These are phyloP conservation scores for Pythium guiyangense DNA, from an alignment of 352 stramenopile genomes.

Conservation along the genomic window DNA sequence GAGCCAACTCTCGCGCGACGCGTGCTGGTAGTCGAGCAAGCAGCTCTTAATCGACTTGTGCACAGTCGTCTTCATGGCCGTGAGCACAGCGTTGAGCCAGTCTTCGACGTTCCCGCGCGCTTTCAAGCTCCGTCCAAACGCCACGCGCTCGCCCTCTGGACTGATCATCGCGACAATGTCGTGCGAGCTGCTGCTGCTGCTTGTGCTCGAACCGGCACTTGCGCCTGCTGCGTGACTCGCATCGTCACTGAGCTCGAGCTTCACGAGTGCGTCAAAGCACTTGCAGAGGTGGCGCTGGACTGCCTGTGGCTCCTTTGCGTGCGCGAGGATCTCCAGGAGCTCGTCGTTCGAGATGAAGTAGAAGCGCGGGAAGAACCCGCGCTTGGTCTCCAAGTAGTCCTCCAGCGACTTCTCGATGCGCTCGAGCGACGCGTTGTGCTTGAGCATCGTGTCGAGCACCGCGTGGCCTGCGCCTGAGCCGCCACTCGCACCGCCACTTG, in stretches of 20 bases:
- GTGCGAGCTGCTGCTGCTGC: constrained; percentile 17
- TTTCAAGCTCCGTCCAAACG: constrained; percentile 74
- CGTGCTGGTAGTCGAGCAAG: constrained; percentile 86
- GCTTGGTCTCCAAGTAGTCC: constrained; percentile 83
- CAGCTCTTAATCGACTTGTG: constrained; percentile 71
- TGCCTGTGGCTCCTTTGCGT: constrained; percentile 72
- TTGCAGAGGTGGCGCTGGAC: constrained; percentile 82
- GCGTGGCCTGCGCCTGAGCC: constrained; percentile 26
- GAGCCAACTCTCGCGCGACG: constrained; percentile 75
- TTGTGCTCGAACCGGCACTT: neutral
- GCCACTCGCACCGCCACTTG: constrained; percentile 2
- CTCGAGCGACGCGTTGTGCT: constrained; percentile 69
- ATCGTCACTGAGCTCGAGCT: constrained; percentile 69
- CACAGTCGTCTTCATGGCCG: constrained; percentile 70
- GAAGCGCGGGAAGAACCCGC: constrained; percentile 79
- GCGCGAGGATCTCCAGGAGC: constrained; percentile 76
- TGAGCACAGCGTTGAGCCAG: constrained; percentile 71
- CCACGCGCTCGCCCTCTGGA: constrained; percentile 71
- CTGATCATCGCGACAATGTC: constrained; percentile 82
- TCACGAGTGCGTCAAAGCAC: constrained; percentile 79
- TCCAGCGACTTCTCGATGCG: constrained; percentile 77
- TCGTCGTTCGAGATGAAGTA: constrained; percentile 90
- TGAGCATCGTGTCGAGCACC: constrained; percentile 56
- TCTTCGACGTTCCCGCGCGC: constrained; percentile 85
- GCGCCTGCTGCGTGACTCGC: constrained; percentile 5